A percentile compares a stretch with the other conserved stretches of the same genome.
Conservation (phyloP, 805 yeast genomes). For the Komagataella phaffii region DNA sequence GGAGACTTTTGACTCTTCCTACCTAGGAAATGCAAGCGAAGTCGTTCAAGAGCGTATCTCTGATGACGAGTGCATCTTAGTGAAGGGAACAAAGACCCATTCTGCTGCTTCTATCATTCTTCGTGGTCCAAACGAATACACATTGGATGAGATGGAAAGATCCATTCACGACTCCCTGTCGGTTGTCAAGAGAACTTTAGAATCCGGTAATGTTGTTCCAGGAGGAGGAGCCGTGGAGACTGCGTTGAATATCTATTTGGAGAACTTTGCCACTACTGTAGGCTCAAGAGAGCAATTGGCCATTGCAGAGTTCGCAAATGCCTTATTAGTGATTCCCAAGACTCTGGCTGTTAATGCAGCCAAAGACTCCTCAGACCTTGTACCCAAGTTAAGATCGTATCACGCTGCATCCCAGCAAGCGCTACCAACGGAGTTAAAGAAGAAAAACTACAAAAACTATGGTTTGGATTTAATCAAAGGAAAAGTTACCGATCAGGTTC, state of each 20-base stretch:
- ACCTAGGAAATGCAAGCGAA: constrained; percentile 81
- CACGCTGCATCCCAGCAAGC: constrained; percentile 93
- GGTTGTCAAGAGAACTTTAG: constrained; percentile 92
- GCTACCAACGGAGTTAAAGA: constrained; percentile 67
- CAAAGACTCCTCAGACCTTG: constrained; percentile 87
- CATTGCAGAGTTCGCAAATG: constrained; percentile 91
- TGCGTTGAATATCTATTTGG: constrained; percentile 87
- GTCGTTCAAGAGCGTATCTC: constrained; percentile 84
- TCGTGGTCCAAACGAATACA: constrained; percentile 92
- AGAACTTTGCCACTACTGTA: constrained; percentile 94
- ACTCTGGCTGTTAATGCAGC: constrained; percentile 96
- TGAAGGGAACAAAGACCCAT: constrained; percentile 83
- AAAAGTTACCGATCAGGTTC: constrained; percentile 75
- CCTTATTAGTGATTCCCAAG: constrained; percentile 86
- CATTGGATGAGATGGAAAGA: constrained; percentile 97
- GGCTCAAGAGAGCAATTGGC: constrained; percentile 97
- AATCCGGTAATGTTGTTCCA: constrained; percentile 88
- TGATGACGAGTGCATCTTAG: constrained; percentile 92
- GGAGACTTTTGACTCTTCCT: constrained; percentile 75
- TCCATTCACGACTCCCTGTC: constrained; percentile 88
- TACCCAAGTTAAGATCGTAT: constrained; percentile 90
- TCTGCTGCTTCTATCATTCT: constrained; percentile 83
- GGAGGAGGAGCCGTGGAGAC: constrained; percentile 99
- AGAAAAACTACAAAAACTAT: constrained; percentile 76
- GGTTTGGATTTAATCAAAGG: constrained; percentile 91